Evolutionary conservation across 768 basidiomycete genomes (phyloP), one percentile per base, ranked within the genome.

Genomic region (Naganishia onofrii): DNA sequence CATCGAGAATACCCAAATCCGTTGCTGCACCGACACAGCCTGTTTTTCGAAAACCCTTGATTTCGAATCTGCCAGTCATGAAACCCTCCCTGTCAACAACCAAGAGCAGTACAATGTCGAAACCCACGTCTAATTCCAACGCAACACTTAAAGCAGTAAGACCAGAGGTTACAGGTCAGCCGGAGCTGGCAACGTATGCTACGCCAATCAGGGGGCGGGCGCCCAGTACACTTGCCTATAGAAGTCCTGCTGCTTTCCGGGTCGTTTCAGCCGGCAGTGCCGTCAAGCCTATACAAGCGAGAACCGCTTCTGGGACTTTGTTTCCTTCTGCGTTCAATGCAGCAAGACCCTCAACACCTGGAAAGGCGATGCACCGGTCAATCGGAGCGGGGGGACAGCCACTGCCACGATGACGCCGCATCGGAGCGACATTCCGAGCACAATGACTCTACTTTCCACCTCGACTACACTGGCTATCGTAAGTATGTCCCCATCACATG

Each of bases 1-100:
- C 38, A 23, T 63, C 60, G n/a, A 46, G 60, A 21, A 63, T 63
- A 63, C 60, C 60, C 3, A 63, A 63, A 29, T 44, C 60, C 13
- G 26, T 63, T 3, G 60, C 42, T 29, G 34, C 42, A 26, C 60
- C 60, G 42, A 26, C 60, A 1, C 60, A 63, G 26, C 60, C 60
- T 19, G 38, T 46, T 42, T 63, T 63, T 17, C 60, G 42, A 19
- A 63, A 63, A 44, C 60, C 60, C 31, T 46, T 44, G 60, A 26
- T 63, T 13, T 63, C 60, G 3, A 42, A 26, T n/a, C 28, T 63
- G 42, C 60, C 60, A 12, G 38, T 63, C 2, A 42, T 44, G 60
- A 63, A 63, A n/a, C 60, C 60, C 2, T 44, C 42, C 2, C 26
- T 44, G 38, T 34, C 42, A 6, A 38, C 60, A 21, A 44, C 26